A percentile compares a stretch with the other conserved stretches of the same genome.
These are phyloP conservation scores for Pichia californica DNA, from an alignment of 805 yeast species.

Conservation along the genomic window DNA sequence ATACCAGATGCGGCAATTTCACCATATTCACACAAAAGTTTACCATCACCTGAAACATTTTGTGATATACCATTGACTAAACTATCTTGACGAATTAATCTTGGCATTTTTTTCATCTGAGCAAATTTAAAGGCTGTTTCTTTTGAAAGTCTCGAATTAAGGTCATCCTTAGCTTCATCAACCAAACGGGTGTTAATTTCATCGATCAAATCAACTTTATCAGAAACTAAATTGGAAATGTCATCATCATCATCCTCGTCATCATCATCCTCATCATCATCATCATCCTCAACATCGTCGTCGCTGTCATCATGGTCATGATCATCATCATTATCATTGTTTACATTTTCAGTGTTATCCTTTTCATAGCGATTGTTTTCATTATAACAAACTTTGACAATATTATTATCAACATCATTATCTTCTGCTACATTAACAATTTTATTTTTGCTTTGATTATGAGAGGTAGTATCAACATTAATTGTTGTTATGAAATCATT, in stretches of 20 bases:
- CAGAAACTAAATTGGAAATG: constrained; percentile 2
- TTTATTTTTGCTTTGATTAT: not conserved
- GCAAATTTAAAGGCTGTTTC: not conserved
- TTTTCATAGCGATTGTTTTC: not conserved
- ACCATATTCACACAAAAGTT: constrained; percentile 34
- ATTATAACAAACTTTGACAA: not conserved
- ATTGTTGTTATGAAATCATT: no score
- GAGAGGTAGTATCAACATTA: no score
- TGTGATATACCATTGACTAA: constrained; percentile 3
- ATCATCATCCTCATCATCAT: not conserved
- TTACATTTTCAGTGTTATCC: not conserved
- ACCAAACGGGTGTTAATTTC: constrained; percentile 2
- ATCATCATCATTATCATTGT: not conserved
- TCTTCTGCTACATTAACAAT: not conserved
- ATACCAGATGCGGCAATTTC: constrained; percentile 62
- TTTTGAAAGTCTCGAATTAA: no score
- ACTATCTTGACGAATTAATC: constrained; percentile 17
- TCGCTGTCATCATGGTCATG: not conserved
- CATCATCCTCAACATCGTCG: not conserved
- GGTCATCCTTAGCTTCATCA: not conserved
- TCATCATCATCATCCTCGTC: not conserved
- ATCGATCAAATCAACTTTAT: constrained; percentile 9
- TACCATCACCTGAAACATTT: constrained; percentile 12
- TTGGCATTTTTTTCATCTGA: constrained; percentile 14
- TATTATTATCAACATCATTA: not conserved